Evolutionary conservation across 768 basidiomycete species (phyloP).

Genomic region (Cystofilobasidium capitatum): DNA sequence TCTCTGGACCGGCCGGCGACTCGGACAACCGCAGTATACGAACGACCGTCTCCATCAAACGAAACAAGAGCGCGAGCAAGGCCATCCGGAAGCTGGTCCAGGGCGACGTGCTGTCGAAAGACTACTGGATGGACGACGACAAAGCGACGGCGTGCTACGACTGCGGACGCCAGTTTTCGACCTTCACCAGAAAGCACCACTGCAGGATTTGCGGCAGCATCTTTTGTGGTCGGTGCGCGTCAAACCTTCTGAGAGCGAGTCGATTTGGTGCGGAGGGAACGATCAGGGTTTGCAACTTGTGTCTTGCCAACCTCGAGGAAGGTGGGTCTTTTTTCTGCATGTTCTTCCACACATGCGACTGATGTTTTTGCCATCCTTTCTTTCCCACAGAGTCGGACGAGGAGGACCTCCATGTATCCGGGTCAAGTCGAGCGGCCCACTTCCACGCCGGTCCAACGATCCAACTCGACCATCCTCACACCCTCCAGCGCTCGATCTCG

Average conservation of each 20-base stretch:
- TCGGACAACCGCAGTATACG: constrained; percentile 10
- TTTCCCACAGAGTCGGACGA: constrained; percentile 62
- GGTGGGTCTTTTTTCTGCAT: background rate
- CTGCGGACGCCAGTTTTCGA: constrained; percentile 52
- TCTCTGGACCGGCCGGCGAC: background rate
- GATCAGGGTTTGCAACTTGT: constrained; percentile 90
- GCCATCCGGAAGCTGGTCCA: constrained; percentile 12
- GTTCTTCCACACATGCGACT: background rate
- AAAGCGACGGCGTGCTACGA: constrained; percentile 56
- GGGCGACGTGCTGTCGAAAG: constrained; percentile 83
- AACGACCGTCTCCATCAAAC: background rate
- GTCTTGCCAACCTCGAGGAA: constrained; percentile 80
- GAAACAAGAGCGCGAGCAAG: constrained; percentile 11
- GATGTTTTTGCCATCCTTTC: background rate
- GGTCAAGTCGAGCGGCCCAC: constrained; percentile 51
- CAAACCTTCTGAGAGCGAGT: constrained; percentile 87
- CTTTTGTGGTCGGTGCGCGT: constrained; percentile 93
- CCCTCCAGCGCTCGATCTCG: background rate
- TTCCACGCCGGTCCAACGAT: constrained; percentile 7
- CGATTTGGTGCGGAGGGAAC: constrained; percentile 92
- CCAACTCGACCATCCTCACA: constrained; percentile 9
- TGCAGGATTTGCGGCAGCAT: constrained; percentile 95
- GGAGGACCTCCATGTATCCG: constrained; percentile 62
- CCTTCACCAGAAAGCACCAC: constrained; percentile 93
- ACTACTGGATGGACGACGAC: constrained; percentile 99